Evolutionary conservation across 768 basidiomycete genomes (phyloP), one percentile per base, ranked within the genome.

Genomic region (Phaeolepiota aurea): DNA sequence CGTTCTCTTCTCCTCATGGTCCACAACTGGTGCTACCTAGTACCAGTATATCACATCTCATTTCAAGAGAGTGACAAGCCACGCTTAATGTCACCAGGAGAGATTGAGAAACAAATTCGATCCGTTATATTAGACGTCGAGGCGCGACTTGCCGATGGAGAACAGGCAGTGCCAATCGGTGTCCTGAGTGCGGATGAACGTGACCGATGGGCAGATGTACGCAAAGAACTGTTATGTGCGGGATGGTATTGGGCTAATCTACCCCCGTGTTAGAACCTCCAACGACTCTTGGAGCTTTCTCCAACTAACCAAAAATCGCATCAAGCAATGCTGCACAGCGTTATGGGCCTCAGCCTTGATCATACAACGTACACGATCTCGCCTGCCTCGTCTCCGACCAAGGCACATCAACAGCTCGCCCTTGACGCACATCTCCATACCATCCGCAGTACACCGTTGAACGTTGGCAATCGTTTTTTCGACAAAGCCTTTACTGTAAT

Each of bases 401-500:
- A 14, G 13, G 7, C 38, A 44, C 59, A 55, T 35, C 55, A 62
- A 25, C 61, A 71, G 48, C 50, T 43, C 20, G 43, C 50, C 18
- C 59, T 89, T 32, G 79, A 87, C 51, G 74, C 82, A 1, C 91
- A 93, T 52, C 69, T 93, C 13, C 77, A 77, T 46, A 76, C 82
- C 42, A 72, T 82, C 37, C 80, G 87, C 15, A 75, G 77, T 0
- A 80, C 81, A 1, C 51, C 60, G 2, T 62, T 69, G 42, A 78
- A 76, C 43, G 74, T 79, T 3, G 66, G 73, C 32, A 96, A 96
- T 51, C 70, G 94, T 22, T 96, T 89, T 75, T 87, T 80, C 57
- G 93, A 98, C 65, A 98, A 96, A 60, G 71, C 82, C 2, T 74
- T 85, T 28, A 82, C 81, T 3, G 63, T 96, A 40, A 74, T 88